A percentile compares a stretch with the other conserved stretches of the same genome.
phyloP scores from a whole-genome alignment of 305 asterid genomes.

The Andrographis paniculata region DNA sequence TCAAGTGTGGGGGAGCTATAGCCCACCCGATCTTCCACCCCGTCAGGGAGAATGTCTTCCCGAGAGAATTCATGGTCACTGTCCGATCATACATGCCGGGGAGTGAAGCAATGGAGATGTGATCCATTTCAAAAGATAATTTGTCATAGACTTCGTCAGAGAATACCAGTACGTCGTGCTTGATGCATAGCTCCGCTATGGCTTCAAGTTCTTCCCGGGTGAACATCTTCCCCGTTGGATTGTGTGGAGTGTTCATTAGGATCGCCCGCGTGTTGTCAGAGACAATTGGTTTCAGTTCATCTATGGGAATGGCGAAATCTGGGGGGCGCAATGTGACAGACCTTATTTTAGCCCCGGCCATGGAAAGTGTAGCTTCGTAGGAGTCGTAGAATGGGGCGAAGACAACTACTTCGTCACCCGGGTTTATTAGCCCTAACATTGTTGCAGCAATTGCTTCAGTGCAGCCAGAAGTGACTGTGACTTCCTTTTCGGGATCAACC shows the following conservation, averaged over 20 bases:
- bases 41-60: constrained; percentile 87
- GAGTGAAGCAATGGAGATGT: constrained; percentile 81
- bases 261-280: constrained; percentile 81
- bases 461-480: constrained; percentile 73
- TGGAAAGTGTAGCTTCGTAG: constrained; percentile 85
- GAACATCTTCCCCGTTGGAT: constrained; percentile 96
- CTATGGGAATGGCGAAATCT: constrained; percentile 71
- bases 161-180: constrained; percentile 66
- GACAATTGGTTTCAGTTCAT: constrained; percentile 55
- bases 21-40: constrained; percentile 99
- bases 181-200: constrained; percentile 67
- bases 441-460: constrained; percentile 97
- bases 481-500: constrained; percentile 80
- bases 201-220: constrained; percentile 50
- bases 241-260: constrained; percentile 80
- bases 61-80: constrained; percentile 77
- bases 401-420: constrained; percentile 83
- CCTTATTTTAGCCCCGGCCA: constrained; percentile 85
- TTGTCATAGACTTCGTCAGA: constrained; percentile 91
- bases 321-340: constrained; percentile 70
- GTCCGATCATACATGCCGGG: constrained; percentile 89
- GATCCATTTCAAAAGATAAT: constrained; percentile 81
- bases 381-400: constrained; percentile 96
- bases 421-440: constrained; percentile 78
- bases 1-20: constrained; percentile 77